Base-by-base conservation (phyloP, 768 basidiomycete genomes). In the Collybia nuda region DNA sequence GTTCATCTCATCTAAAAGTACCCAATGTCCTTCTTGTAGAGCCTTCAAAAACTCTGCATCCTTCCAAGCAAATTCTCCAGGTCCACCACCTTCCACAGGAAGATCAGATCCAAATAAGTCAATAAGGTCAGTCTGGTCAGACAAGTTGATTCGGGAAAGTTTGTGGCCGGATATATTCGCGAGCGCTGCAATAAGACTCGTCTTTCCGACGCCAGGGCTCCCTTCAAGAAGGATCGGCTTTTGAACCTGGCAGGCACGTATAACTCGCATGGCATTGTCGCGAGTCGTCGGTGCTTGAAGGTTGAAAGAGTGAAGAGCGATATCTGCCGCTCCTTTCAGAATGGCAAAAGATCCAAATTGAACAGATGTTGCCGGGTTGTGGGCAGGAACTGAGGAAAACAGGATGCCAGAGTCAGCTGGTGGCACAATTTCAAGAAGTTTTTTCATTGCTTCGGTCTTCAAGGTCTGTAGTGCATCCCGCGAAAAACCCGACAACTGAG, bases 1-100 rank as follows among this genome's bases (percentile, higher is more conserved):
- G 63, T 99, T 99, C 97, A 99, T 98, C 66, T 99, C 97, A 63
- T 99, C 97, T 8, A 99, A 79, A 5, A 99, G 81, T 5, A 98
- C 96, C 97, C 97, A 99, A 52, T 92, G 85, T 0, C 97, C 97
- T n/a, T 89, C 80, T 63, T 97, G 93, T 69, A 99, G 70, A 1
- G 97, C 95, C 51, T 81, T 84, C 37, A 99, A 75, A 65, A 99
- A 99, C 50, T 96, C 94, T 0, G 96, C 97, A 56, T 98, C 93
- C 67, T 88, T 92, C 97, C 97, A 99, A 1, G 86, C 86, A 63
- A 99, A 99, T 63, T 97, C 91, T 38, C 95, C 96, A 2, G 92
- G 82, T 14, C 76, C 73, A 40, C 94, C 94, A 29, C 93, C 91
- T 67, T 97, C 95, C 5, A 94, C 87, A 6, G 97, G 97, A 6